Conservation (phyloP, 202 grass and related monocot genomes). For the Bolboschoenoplectus hybrid region DNA sequence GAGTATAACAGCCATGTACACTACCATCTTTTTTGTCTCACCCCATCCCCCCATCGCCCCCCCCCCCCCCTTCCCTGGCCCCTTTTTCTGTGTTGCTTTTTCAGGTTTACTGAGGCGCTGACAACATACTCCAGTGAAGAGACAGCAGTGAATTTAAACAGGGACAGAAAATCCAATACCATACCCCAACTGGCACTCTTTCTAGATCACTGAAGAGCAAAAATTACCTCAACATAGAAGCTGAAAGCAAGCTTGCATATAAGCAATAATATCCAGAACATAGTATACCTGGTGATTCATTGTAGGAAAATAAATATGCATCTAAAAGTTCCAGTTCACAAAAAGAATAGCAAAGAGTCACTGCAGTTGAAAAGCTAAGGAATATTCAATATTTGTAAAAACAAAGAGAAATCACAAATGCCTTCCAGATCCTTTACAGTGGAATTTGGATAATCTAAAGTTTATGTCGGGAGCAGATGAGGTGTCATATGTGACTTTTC, state of each 20-base stretch:
- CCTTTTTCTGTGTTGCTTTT: neutral
- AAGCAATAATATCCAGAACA: conserved; percentile 97
- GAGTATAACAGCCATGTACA: neutral
- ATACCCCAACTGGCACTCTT: neutral
- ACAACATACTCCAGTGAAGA: conserved; percentile 7
- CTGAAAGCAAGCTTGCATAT: conserved; percentile 93
- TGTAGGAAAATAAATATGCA: conserved; percentile 27
- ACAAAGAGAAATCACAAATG: conserved; percentile 8
- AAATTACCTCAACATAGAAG: conserved; percentile 92
- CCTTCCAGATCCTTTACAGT: neutral
- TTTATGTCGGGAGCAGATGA: neutral
- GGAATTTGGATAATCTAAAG: neutral
- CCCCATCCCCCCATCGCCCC: neutral
- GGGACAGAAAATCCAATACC: neutral
- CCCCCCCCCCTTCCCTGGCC: neutral
- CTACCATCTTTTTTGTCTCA: neutral
- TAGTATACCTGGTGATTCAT: conserved; percentile 65
- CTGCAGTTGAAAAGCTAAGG: neutral
- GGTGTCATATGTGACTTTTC: neutral
- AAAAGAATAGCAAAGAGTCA: conserved; percentile 12
- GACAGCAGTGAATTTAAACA: neutral
- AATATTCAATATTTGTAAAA: neutral
- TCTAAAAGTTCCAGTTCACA: neutral
- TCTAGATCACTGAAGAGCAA: conserved; percentile 17
- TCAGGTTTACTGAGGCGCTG: neutral